Evolutionary conservation across 352 stramenopile species (phyloP), one percentile per base, ranked within the genome.

Genomic region (Phytophthora macrochlamydospora): DNA sequence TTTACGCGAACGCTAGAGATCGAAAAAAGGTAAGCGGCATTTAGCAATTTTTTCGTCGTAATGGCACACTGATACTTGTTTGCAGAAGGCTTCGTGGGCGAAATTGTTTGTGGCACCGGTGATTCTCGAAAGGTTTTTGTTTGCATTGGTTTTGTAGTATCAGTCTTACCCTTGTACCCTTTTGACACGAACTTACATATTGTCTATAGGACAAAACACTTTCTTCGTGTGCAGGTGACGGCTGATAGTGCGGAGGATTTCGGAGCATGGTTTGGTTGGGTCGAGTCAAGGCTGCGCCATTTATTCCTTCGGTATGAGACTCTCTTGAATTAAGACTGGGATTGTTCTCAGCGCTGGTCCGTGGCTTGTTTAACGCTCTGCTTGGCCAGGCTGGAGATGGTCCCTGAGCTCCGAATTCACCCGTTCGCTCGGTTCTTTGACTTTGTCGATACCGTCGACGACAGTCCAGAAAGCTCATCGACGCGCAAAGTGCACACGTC

Each of bases 351-450:
- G 14, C 2, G 51, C 6, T 37, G 33, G 32, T 28, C 50, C 44
- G 40, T 42, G 29, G 59, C 65, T 67, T 30, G 61, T 50, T 49
- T 50, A 40, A 51, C 28, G 24, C 53, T 13, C 11, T 11, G 62
- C 24, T 32, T 40, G 56, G 11, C 9, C 57, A 92, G 82, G 37
- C 52, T 96, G 55, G 88, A 96, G 63, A 56, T 67, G 11, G 61
- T 93, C 4, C 78, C 79, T 0, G 69, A 85, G 8, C 52, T 94
- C 29, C 78, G 79, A 3, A 81, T 90, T 43, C 73, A 91, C 33
- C 88, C 88, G 18, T 93, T 96, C 40, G 86, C 86, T 43, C 85
- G 85, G n/a, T 94, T 94, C 66, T 94, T 89, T 53, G 75, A 94
- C 58, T 86, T 91, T 13, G 54, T 73, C 51, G 67, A 65, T 11